A percentile compares a stretch with the other conserved stretches of the same genome.
phyloP scores from a whole-genome alignment of 352 stramenopile genomes.

The Paralagenidium karlingii region DNA sequence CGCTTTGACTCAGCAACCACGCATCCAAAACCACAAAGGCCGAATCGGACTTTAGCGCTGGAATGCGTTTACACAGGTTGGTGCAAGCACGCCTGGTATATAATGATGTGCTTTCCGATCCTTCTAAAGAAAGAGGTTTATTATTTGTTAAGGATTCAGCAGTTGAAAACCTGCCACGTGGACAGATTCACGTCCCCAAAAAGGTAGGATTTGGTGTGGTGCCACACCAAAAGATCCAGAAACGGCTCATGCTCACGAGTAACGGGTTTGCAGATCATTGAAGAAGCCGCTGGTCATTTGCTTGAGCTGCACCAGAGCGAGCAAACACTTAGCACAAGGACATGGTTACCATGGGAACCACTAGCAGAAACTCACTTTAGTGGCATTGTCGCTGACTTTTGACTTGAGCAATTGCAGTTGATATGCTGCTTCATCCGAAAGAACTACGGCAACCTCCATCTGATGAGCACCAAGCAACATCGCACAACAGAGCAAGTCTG shows the following conservation, averaged over 20 bases:
- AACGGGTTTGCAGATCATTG: slow-evolving; percentile 71
- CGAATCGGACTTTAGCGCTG: too few relatives aligned
- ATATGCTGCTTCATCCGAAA: slow-evolving; percentile 61
- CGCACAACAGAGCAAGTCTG: not conserved
- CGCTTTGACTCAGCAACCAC: too few relatives aligned
- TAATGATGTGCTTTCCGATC: too few relatives aligned
- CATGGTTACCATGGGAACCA: slow-evolving; percentile 1
- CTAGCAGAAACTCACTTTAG: slow-evolving; percentile 27
- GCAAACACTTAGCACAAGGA: not conserved
- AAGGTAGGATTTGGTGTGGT: too few relatives aligned
- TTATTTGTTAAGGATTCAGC: too few relatives aligned
- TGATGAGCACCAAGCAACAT: not conserved
- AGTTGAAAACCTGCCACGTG: too few relatives aligned
- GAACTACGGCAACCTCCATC: not conserved
- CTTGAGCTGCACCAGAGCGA: slow-evolving; percentile 40
- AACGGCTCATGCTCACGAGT: slow-evolving; percentile 37
- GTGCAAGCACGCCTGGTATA: too few relatives aligned
- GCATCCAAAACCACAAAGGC: too few relatives aligned
- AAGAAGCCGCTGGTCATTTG: slow-evolving; percentile 86
- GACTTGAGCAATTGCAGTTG: slow-evolving; percentile 81
- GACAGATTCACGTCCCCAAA: too few relatives aligned
- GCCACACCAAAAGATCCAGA: too few relatives aligned
- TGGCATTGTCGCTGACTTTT: slow-evolving; percentile 65
- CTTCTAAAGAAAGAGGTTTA: too few relatives aligned
- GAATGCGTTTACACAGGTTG: too few relatives aligned